These are phyloP conservation scores for Eucalyptus marginata DNA, from an alignment of 345 rosid species.

Conservation along the genomic window DNA sequence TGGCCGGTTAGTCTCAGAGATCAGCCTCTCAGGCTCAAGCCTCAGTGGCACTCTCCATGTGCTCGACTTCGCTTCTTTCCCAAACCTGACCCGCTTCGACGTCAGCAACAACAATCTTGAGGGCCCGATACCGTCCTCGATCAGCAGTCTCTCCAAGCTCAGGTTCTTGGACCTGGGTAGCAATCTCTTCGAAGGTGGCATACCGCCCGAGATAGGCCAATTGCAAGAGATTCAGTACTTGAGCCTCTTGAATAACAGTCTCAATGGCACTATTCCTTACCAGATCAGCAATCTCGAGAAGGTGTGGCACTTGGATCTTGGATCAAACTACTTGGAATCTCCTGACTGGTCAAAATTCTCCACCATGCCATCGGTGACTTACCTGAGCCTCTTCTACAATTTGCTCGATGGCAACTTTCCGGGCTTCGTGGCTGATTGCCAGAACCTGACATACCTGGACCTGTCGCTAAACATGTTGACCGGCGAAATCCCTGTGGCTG, in stretches of 20 bases:
- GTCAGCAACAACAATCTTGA: conserved; percentile 35
- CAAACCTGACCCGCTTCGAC: conserved; percentile 31
- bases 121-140: not conserved
- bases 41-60: conserved; percentile 18
- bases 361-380: conserved; percentile 10
- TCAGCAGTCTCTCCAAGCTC: not conserved
- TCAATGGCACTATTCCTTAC: conserved; percentile 24
- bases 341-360: conserved; percentile 47
- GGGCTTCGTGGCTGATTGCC: too few species aligned
- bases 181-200: not conserved
- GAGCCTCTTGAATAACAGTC: not conserved
- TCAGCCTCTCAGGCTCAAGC: conserved; percentile 19
- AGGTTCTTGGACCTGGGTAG: not conserved
- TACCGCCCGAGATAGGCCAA: not conserved
- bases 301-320: conserved; percentile 40
- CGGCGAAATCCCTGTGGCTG: not conserved
- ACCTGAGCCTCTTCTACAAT: too few species aligned
- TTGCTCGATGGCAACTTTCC: too few species aligned
- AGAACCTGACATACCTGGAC: too few species aligned
- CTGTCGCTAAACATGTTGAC: too few species aligned
- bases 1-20: conserved; percentile 6
- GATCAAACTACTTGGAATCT: conserved; percentile 33
- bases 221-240: not conserved
- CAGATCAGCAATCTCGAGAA: conserved; percentile 34
- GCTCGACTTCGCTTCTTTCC: conserved; percentile 35